Evolutionary conservation across 352 stramenopile genomes (phyloP), one percentile per base, ranked within the genome.

Genomic region (Pythium grandisporangium): DNA sequence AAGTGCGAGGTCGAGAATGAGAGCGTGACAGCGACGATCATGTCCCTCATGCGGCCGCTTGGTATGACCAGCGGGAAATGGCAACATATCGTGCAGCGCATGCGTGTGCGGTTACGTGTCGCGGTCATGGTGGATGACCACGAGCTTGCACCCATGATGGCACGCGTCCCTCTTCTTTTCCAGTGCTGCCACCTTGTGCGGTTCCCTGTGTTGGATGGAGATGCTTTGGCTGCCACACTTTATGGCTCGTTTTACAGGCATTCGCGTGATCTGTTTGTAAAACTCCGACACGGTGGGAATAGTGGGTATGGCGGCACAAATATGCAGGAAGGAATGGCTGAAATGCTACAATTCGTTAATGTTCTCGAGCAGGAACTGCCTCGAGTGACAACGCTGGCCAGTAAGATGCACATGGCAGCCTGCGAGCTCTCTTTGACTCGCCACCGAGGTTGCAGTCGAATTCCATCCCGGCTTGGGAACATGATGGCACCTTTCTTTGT

Each of bases 1-100:
- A 52, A 55, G 29, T 66, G 68, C 11, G 70, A 87, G 53, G 73
- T 87, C 5, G 73, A 87, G 39, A 87, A 62, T 10, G 73, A 87
- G 49, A 84, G 64, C 22, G 59, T 84, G 6, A 77, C 68, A 5
- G 63, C 70, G 4, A 87, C 66, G 3, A 79, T 87, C 51, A 87
- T 87, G 73, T 75, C 73, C 10, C 48, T 87, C 10, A 87, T 81
- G 45, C 63, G 73, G 16, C 73, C 73, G 11, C 48, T 87, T 1
- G 73, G 73, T 5, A 75, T 81, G 10, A 84, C 70, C 1, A 87
- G 68, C 19, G 73, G 69, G 2, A 80, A 79, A 19, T 87, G 73
- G 73, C 66, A 81, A 27, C 66, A 73, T 25, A 73, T 79, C 21
- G 54, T 87, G 2, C 58, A 74, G 24, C 61, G 70, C 0, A 63